A percentile compares a stretch with the other conserved stretches of the same genome.
Evolutionary conservation across 768 basidiomycete genomes (phyloP).

Genomic region (Pleurotus sapidus): DNA sequence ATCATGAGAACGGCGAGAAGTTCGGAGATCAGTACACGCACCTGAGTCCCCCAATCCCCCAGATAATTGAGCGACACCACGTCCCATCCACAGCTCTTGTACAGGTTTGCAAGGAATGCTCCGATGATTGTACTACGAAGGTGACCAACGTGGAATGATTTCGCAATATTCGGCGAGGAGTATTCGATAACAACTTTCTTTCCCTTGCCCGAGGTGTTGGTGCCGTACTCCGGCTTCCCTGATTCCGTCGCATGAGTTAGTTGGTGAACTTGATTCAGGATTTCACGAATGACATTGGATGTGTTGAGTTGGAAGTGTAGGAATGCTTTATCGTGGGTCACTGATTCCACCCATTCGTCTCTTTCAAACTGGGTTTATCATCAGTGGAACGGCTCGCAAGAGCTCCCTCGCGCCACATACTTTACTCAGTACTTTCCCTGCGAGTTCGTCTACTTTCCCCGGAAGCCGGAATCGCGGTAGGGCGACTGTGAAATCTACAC

Average conservation of each 20-base stretch:
- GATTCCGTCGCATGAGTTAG: conserved; percentile 63
- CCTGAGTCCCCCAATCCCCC: conserved; percentile 99
- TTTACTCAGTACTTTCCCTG: conserved; percentile 66
- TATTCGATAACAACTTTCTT: conserved; percentile 90
- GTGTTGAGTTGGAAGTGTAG: conserved; percentile 78
- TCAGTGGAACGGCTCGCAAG: not conserved
- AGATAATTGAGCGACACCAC: conserved; percentile 92
- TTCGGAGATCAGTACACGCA: conserved; percentile 26
- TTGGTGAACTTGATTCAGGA: conserved; percentile 73
- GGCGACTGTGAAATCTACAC: conserved; percentile 90
- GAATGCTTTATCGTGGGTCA: conserved; percentile 74
- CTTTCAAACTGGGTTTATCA: conserved; percentile 66
- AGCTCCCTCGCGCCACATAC: conserved; percentile 20
- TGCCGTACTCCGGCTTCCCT: conserved; percentile 73
- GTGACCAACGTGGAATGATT: conserved; percentile 97
- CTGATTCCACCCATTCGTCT: conserved; percentile 72
- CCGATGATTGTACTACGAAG: conserved; percentile 98
- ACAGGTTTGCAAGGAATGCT: conserved; percentile 88
- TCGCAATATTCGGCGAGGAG: conserved; percentile 96
- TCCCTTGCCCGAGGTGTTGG: conserved; percentile 70
- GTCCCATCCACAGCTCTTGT: conserved; percentile 91
- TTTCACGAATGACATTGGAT: conserved; percentile 55
- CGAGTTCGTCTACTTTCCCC: conserved; percentile 79
- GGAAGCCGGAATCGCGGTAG: conserved; percentile 87
- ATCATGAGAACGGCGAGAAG: not conserved